phyloP scores from a whole-genome alignment of 768 basidiomycete species.

The Guyanaporus albipodus region DNA sequence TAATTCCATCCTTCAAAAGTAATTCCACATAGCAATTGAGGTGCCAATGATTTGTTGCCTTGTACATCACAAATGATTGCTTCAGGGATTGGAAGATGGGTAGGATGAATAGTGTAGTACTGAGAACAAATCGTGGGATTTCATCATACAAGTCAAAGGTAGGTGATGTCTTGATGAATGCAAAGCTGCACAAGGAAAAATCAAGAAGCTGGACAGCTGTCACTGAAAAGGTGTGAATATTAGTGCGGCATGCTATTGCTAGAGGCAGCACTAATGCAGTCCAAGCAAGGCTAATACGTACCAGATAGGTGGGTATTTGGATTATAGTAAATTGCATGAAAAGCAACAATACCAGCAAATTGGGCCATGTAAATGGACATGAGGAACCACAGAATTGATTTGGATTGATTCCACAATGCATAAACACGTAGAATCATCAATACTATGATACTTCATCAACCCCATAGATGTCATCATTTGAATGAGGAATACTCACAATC shows the following conservation, averaged over 20 bases:
- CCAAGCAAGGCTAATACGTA: no score
- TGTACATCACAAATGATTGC: neutral
- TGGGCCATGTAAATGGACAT: neutral
- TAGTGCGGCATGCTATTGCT: neutral
- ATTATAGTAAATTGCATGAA: neutral
- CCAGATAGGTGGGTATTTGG: neutral
- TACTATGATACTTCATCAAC: neutral
- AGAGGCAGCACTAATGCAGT: no score
- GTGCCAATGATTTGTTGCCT: neutral
- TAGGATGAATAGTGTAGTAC: neutral
- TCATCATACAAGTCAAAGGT: neutral
- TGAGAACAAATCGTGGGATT: neutral
- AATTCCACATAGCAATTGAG: neutral
- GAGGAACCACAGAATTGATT: neutral
- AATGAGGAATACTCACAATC: slow-evolving; percentile 4
- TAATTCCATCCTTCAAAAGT: neutral
- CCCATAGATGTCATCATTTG: no score
- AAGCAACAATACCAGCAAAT: neutral
- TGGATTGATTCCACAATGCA: neutral
- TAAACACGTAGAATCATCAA: slow-evolving; percentile 5
- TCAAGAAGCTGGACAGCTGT: neutral
- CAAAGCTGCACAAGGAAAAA: neutral
- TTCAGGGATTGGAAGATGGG: neutral
- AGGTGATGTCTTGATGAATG: neutral
- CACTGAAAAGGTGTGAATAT: neutral